phyloP scores from a whole-genome alignment of 2,329 filamentous ascomycete species.

The Xylaria sp. region DNA sequence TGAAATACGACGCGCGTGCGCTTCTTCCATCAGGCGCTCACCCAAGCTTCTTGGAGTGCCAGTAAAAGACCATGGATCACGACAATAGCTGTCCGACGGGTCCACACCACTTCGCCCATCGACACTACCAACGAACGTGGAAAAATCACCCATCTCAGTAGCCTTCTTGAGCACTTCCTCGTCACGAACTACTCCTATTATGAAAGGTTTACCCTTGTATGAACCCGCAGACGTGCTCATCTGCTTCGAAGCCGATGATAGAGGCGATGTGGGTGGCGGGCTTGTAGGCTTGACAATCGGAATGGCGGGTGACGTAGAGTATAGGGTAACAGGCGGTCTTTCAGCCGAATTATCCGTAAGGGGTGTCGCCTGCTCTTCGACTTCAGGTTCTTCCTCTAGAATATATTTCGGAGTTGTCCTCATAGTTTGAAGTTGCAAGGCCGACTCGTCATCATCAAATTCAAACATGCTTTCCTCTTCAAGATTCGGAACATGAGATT shows the following conservation, averaged over 20 bases:
- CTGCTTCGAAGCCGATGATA: conserved; percentile 43
- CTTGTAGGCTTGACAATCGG: conserved; percentile 51
- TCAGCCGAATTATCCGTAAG: conserved; percentile 34
- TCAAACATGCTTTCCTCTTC: conserved; percentile 59
- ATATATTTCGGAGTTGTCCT: conserved; percentile 46
- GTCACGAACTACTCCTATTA: conserved; percentile 63
- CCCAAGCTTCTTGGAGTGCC: conserved; percentile 61
- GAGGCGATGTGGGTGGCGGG: conserved; percentile 50
- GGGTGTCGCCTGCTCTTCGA: conserved; percentile 40
- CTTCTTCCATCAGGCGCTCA: conserved; percentile 62
- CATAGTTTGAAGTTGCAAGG: conserved; percentile 39
- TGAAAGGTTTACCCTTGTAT: conserved; percentile 65
- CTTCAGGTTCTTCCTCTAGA: conserved; percentile 52
- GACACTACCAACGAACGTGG: conserved; percentile 64
- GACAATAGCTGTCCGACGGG: conserved; percentile 58
- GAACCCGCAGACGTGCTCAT: conserved; percentile 59
- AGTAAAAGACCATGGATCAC: conserved; percentile 53
- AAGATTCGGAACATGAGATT: neutral
- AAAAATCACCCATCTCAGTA: conserved; percentile 60
- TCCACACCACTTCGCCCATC: conserved; percentile 64
- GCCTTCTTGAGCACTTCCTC: conserved; percentile 62
- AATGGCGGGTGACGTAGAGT: conserved; percentile 59
- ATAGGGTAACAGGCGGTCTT: conserved; percentile 47
- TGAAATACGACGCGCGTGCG: conserved; percentile 43
- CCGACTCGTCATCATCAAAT: conserved; percentile 54